Base-by-base conservation (phyloP, 768 basidiomycete species). In the Krasilnikovozyma curviuscula region DNA sequence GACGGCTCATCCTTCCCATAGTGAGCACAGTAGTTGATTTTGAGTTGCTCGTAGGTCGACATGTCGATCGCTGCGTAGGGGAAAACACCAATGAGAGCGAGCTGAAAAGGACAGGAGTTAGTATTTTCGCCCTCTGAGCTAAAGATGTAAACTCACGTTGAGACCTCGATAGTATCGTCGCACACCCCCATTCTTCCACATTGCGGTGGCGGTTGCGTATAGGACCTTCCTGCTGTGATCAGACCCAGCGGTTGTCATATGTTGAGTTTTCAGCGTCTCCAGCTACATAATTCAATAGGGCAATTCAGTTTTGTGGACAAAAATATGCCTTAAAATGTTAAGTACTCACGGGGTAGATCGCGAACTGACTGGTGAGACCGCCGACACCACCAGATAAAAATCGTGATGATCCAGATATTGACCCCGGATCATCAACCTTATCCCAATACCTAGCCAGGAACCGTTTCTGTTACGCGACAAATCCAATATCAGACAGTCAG, bases 251-350 rank as follows among this genome's bases (percentile, higher is more conserved):
- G 73, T 79, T 61, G 86, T 91, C 85, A 95, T 95, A 76, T 95
- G 83, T 75, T 93, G 83, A 0, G 91, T 97, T 78, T 98, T 97
- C 45, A 97, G 67, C 2, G 91, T 95, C 65, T 97, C 93, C n/a
- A 52, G 40, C 50, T 51, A 31, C 33, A 18, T 4, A 31, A 6
- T 13, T 8, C 7, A 56, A 95, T 77, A 1, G 89, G 88, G 65
- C 93, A 95, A 66, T 95, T 95, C 53, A 19, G 83, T 86, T 86
- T 56, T 21, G n/a, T n/a, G n/a, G n/a, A n/a, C n/a, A n/a, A 34
- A 18, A 34, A 34, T 12, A 34, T 12, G 33, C 12, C 33, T 34
- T 12, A 43, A 30, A 23, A 16, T 14, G 13, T 25, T 7, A 27
- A 4, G n/a, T 2, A 51, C 50, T 7, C 23, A 52, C 50, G 2